phyloP scores from a whole-genome alignment of 768 basidiomycete species.

The Cyathus striatus region DNA sequence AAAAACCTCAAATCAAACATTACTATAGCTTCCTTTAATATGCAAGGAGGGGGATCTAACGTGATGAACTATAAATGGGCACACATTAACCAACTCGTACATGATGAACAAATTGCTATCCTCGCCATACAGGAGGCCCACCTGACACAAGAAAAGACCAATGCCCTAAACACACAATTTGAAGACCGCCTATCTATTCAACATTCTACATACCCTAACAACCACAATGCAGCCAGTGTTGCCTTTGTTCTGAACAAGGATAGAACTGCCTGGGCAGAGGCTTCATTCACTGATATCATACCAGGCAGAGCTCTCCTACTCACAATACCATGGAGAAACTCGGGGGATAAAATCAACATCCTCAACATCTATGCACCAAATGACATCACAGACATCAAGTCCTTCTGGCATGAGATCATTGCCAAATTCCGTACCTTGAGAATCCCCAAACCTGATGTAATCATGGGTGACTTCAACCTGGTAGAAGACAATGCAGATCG shows the following conservation, averaged over 20 bases:
- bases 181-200: not conserved
- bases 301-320: not conserved
- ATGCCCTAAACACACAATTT: not conserved
- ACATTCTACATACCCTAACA: not conserved
- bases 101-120: slow-evolving; percentile 2
- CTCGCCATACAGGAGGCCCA: slow-evolving; percentile 4
- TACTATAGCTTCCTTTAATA: too few species aligned
- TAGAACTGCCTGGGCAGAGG: not conserved
- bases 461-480: not conserved
- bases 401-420: not conserved
- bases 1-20: too few species aligned
- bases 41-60: too few species aligned
- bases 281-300: not conserved
- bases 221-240: not conserved
- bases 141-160: slow-evolving; percentile 1
- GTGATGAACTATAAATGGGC: too few species aligned
- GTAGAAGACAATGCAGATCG: not conserved
- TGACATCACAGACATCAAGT: not conserved
- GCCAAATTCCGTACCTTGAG: not conserved
- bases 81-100: slow-evolving; percentile 16
- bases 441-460: not conserved
- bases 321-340: not conserved
- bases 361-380: not conserved
- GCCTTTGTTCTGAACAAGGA: not conserved
- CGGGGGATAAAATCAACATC: not conserved